Evolutionary conservation across 1,139 yeast genomes (phyloP), one percentile per base, ranked within the genome.

Genomic region (Hansenula anomala): DNA sequence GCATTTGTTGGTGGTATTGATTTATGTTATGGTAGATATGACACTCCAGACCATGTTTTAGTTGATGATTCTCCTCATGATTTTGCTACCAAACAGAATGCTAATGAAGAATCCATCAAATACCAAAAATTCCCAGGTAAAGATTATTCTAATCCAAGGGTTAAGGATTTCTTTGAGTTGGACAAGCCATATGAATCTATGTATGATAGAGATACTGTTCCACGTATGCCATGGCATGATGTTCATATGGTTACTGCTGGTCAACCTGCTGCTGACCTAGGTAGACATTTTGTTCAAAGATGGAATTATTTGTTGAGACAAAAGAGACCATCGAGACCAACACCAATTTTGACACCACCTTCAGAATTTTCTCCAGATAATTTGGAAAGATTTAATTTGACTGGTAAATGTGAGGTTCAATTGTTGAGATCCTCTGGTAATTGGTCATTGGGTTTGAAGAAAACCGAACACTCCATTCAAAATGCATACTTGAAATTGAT

Each of bases 181-280:
- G 89, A 90, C 48, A 79, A 78, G 48, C 98, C 98, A 2, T 89
- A 83, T 55, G 95, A 86, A 36, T 87, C 89, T 18, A 84, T 92
- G 95, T 89, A 89, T 58, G 95, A 94, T 60, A 75, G 99, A 47
- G 68, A 75, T 25, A 63, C 63, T 18, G 74, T 78, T 14, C 97
- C 98, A 4, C 75, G 99, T 54, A 94, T 94, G 99, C 98, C 98
- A 7, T 94, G 98, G 99, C 99, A 94, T 61, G 99, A 94, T 69
- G 87, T 94, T 34, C 97, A 92, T 55, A 92, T 90, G 95, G 79
- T 89, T 65, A 80, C 95, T 3, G 78, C 90, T 10, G 99, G 99
- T n/a, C 95, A 90, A 54, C 80, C 90, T 7, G 98, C 97, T 0
- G 72, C 97, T 44, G 99, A 94, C 61, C 66, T 92, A 43, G 76